phyloP scores from a whole-genome alignment of 768 basidiomycete species.

The Chlorophyllum brunneum region DNA sequence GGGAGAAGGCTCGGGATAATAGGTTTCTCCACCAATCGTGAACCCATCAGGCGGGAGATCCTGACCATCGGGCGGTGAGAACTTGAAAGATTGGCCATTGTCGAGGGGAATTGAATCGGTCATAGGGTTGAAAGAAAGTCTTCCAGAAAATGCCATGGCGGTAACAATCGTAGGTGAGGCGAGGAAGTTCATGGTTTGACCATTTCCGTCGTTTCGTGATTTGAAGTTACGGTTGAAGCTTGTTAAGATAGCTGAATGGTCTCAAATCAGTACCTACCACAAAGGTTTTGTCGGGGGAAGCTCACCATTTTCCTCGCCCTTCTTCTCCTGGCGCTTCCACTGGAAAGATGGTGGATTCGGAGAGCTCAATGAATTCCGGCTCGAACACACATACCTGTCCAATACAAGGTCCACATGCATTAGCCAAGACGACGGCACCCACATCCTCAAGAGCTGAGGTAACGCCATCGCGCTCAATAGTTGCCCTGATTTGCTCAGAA shows the following conservation, averaged over 20 bases:
- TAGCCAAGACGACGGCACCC: constrained; percentile 93
- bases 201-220: constrained; percentile 95
- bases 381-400: constrained; percentile 61
- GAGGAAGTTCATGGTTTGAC: constrained; percentile 94
- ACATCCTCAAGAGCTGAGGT: constrained; percentile 79
- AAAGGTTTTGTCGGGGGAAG: constrained; percentile 15
- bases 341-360: constrained; percentile 23
- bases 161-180: constrained; percentile 97
- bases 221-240: constrained; percentile 93
- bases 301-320: constrained; percentile 86
- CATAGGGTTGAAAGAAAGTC: constrained; percentile 89
- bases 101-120: constrained; percentile 66
- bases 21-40: constrained; percentile 64
- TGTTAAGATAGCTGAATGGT: constrained; percentile 79
- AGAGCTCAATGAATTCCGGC: not conserved
- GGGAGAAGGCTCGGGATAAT: constrained; percentile 75
- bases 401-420: constrained; percentile 98
- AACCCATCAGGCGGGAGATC: constrained; percentile 85
- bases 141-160: constrained; percentile 95
- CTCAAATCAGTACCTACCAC: not conserved
- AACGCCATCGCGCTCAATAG: constrained; percentile 91
- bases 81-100: constrained; percentile 78
- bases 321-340: constrained; percentile 92
- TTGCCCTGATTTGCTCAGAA: constrained; percentile 95
- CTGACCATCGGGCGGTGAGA: constrained; percentile 78